phyloP scores from a whole-genome alignment of 2,329 filamentous ascomycete genomes.

The Orbilia javanica region DNA sequence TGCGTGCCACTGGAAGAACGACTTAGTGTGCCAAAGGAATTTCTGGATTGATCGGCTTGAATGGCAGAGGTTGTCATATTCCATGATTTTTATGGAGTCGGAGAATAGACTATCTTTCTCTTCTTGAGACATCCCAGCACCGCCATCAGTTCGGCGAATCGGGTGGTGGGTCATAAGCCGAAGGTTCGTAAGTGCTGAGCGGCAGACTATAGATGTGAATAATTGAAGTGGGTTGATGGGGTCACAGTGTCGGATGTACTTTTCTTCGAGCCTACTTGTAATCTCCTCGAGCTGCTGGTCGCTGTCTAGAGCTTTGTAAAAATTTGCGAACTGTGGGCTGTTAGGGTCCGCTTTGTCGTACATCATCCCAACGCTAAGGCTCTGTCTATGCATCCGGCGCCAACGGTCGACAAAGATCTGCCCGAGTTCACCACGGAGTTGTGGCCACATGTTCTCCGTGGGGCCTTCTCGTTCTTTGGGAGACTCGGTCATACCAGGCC shows the following conservation, averaged over 20 bases:
- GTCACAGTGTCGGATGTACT: constrained; percentile 67
- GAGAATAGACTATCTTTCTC: constrained; percentile 62
- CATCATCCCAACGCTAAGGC: constrained; percentile 12
- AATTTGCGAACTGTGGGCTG: constrained; percentile 52
- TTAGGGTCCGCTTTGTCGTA: constrained; percentile 42
- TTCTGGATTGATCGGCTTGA: constrained; percentile 60
- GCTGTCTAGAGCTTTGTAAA: constrained; percentile 62
- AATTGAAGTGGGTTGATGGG: constrained; percentile 65
- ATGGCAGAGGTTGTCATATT: constrained; percentile 64
- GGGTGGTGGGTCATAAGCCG: constrained; percentile 63
- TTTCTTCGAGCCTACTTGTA: constrained; percentile 66
- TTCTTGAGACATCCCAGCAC: constrained; percentile 61
- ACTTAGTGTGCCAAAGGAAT: constrained; percentile 64
- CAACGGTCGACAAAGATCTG: constrained; percentile 64
- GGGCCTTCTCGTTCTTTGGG: constrained; percentile 41
- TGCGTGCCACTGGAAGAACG: constrained; percentile 64
- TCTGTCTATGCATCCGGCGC: constrained; percentile 35
- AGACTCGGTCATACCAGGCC: constrained; percentile 45
- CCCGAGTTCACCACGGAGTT: constrained; percentile 66
- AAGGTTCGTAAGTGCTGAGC: constrained; percentile 63
- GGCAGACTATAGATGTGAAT: constrained; percentile 62
- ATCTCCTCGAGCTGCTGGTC: constrained; percentile 65
- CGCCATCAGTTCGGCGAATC: constrained; percentile 59
- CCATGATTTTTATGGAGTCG: constrained; percentile 65
- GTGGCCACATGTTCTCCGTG: constrained; percentile 65